Percentiles rank a stretch among this genome's conserved stretches.
Conservation (phyloP, 176 grass and related monocot species). For the Oryza glaberrima region DNA sequence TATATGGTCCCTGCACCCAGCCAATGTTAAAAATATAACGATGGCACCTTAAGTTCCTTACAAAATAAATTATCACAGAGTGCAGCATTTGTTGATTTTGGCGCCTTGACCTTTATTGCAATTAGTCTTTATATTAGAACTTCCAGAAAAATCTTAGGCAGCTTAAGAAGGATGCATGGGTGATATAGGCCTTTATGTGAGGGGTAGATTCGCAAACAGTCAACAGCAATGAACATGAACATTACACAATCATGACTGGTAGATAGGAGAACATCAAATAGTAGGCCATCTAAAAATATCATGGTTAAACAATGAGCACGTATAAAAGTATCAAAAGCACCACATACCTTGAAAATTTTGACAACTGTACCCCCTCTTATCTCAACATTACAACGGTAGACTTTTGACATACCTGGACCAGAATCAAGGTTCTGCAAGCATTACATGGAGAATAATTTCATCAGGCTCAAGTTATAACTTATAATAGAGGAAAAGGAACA, state of each 20-base stretch:
- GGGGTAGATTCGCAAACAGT: too few species aligned
- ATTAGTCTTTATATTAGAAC: neutral
- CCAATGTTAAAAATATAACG: conserved; percentile 20
- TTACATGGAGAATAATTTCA: neutral
- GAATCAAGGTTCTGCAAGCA: conserved; percentile 60
- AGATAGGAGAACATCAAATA: conserved; percentile 7
- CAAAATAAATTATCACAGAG: neutral
- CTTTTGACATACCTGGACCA: conserved; percentile 44
- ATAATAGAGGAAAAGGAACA: neutral
- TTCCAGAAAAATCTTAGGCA: neutral
- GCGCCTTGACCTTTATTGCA: too few species aligned
- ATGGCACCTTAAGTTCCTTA: conserved; percentile 3
- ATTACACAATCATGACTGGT: too few species aligned
- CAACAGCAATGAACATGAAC: too few species aligned
- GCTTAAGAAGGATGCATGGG: conserved; percentile 2
- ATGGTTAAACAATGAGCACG: neutral
- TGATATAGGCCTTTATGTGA: neutral
- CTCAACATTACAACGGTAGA: conserved; percentile 69
- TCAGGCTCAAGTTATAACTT: too few species aligned
- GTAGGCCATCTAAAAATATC: neutral
- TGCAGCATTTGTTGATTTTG: neutral
- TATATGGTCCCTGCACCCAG: conserved; percentile 61
- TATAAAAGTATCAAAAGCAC: neutral
- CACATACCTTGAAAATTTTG: conserved; percentile 61
- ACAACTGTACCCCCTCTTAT: conserved; percentile 30